Evolutionary conservation across 495 filamentous ascomycete genomes (phyloP), one percentile per base, ranked within the genome.

Genomic region (Talaromyces liani): DNA sequence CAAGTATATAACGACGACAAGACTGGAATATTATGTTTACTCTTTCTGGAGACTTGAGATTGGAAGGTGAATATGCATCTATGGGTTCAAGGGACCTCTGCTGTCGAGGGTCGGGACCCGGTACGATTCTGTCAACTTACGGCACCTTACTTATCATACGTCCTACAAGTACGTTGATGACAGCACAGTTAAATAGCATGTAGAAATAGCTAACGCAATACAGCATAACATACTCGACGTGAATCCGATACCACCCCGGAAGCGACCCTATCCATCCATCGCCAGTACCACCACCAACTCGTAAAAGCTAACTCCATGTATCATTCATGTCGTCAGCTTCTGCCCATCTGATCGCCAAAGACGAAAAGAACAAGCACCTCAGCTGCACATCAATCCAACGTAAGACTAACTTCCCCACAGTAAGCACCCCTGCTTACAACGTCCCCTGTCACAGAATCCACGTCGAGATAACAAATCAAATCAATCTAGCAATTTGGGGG

Each of bases 221-320:
- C 24, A 58, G 73, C 61, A 75, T 62, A 67, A 71, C 67, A 71
- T 66, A 69, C 73, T 74, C 69, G 78, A 79, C 76, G 74, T 70
- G 76, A 70, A 69, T 31, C 53, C 53, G 22, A 56, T 56, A 81
- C 78, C 77, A 76, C 78, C 78, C 78, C 78, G 76, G 78, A 79
- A 78, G 78, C 78, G 77, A 78, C 77, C 78, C 78, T 80, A 79
- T 63, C 71, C 75, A 79, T 79, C 78, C 78, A 69, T 79, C 78
- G 76, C 77, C 78, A 78, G 29, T 25, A 61, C 45, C 66, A 79
- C 73, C 77, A 55, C 45, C 27, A 25, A 16, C 16, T 29, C n/a
- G 4, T 56, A 24, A 29, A 22, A 25, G 18, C 49, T 22, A 54
- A 41, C 14, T 41, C 36, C 36, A 41, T 41, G 36, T 16, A 41